Conservation (phyloP, 352 stramenopile species). For the Phytophthora sp. region DNA sequence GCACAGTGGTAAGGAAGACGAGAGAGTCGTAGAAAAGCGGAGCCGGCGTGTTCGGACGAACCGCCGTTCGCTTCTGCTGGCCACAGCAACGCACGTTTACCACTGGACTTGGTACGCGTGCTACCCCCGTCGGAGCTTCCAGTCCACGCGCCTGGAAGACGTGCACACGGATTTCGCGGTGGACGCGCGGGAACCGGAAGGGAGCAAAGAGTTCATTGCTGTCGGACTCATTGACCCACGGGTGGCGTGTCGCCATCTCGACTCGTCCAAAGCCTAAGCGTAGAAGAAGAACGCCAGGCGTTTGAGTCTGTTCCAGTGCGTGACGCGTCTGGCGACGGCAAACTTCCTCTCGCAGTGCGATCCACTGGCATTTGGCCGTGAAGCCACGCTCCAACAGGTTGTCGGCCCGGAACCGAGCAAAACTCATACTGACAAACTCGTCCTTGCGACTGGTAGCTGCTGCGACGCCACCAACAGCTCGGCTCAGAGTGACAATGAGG, state of each 20-base stretch:
- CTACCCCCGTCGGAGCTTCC: conserved; percentile 48
- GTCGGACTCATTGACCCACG: conserved; percentile 51
- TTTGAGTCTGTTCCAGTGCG: conserved; percentile 58
- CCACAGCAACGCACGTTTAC: conserved; percentile 82
- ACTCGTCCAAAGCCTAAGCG: conserved; percentile 70
- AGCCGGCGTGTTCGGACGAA: conserved; percentile 60
- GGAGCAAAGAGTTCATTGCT: conserved; percentile 41
- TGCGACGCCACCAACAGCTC: conserved; percentile 35
- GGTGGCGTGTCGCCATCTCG: conserved; percentile 62
- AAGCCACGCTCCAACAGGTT: conserved; percentile 58
- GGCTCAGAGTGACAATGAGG: conserved; percentile 69
- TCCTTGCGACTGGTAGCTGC: conserved; percentile 46
- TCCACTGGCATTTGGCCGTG: conserved; percentile 53
- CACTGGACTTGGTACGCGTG: conserved; percentile 73
- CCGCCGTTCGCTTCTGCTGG: conserved; percentile 54
- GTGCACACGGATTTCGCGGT: conserved; percentile 80
- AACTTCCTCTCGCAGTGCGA: conserved; percentile 65
- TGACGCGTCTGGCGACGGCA: conserved; percentile 61
- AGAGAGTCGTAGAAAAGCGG: conserved; percentile 87
- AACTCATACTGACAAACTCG: conserved; percentile 65
- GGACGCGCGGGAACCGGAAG: conserved; percentile 54
- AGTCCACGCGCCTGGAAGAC: conserved; percentile 83
- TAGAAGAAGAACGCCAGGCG: conserved; percentile 56
- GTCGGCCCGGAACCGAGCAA: conserved; percentile 45
- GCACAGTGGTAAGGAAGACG: conserved; percentile 58